Percentiles rank a stretch among this genome's conserved stretches.
These are phyloP conservation scores for Panaeolus papilionaceus DNA, from an alignment of 768 basidiomycete species.

Conservation along the genomic window DNA sequence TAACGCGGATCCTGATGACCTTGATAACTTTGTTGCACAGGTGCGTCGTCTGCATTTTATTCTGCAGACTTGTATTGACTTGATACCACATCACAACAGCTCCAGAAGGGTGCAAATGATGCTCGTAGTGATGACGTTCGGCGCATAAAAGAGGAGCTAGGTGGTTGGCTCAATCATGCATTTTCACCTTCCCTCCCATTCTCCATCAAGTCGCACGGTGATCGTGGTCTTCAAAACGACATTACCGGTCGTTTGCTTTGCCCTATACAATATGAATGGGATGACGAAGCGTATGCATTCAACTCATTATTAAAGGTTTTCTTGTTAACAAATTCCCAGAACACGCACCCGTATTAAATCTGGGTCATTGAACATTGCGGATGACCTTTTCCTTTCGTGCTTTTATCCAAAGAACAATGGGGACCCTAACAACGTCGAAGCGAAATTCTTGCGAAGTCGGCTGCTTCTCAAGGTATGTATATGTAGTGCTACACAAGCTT, in stretches of 20 bases:
- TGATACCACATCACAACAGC: neutral
- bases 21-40: neutral
- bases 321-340: slow-evolving; percentile 5
- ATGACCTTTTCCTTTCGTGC: slow-evolving; percentile 17
- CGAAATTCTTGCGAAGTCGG: slow-evolving; percentile 24
- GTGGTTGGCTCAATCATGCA: slow-evolving; percentile 19
- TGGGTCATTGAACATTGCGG: slow-evolving; percentile 15
- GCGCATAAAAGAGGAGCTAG: slow-evolving; percentile 18
- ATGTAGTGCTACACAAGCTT: too few relatives aligned
- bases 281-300: slow-evolving; percentile 22
- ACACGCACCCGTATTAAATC: slow-evolving; percentile 17
- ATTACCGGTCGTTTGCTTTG: slow-evolving; percentile 25
- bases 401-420: slow-evolving; percentile 16
- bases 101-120: slow-evolving; percentile 23
- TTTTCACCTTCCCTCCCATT: slow-evolving; percentile 15
- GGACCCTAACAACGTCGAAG: slow-evolving; percentile 23
- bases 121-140: slow-evolving; percentile 11
- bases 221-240: slow-evolving; percentile 10
- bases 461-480: slow-evolving; percentile 24
- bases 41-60: neutral
- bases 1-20: neutral
- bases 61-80: too few relatives aligned
- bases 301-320: neutral
- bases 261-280: slow-evolving; percentile 29
- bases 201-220: slow-evolving; percentile 18